phyloP scores from a whole-genome alignment of 192 early-diverging fungal genomes.

The Umbelopsis ramanniana region DNA sequence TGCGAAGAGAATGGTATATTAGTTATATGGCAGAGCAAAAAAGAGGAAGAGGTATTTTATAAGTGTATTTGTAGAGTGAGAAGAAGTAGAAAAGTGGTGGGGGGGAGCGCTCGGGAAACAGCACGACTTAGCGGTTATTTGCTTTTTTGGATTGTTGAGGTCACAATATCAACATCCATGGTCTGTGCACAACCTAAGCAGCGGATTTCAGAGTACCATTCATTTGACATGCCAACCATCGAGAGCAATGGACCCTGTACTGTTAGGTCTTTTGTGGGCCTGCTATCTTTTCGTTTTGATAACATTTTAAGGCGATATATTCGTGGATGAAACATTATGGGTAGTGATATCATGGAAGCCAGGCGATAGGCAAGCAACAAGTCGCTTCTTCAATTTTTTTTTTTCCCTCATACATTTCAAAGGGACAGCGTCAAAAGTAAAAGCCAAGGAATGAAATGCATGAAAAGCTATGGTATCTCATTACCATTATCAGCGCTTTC shows the following conservation, averaged over 20 bases:
- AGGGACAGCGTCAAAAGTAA: too few relatives aligned
- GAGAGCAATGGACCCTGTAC: background rate
- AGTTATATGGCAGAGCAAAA: background rate
- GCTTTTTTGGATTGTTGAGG: constrained; percentile 7
- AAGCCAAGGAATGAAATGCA: too few relatives aligned
- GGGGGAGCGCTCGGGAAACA: background rate
- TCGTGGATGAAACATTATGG: too few relatives aligned
- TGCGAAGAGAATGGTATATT: background rate
- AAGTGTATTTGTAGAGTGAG: background rate
- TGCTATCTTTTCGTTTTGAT: too few relatives aligned
- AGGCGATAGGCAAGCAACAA: too few relatives aligned
- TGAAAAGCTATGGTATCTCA: too few relatives aligned
- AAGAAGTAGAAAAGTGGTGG: background rate
- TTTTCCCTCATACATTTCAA: too few relatives aligned
- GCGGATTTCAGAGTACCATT: background rate
- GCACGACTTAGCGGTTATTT: background rate
- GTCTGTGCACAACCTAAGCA: background rate
- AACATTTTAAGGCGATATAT: too few relatives aligned
- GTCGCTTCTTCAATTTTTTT: too few relatives aligned
- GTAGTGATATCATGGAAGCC: too few relatives aligned
- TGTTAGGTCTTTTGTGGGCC: too few relatives aligned
- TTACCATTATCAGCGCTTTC: too few relatives aligned
- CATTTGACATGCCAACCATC: background rate
- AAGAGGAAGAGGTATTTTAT: background rate
- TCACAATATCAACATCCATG: constrained; percentile 16